Percentiles rank a stretch among this genome's conserved stretches.
phyloP scores from a whole-genome alignment of 2,329 filamentous ascomycete genomes.

The Cercospora sp. region DNA sequence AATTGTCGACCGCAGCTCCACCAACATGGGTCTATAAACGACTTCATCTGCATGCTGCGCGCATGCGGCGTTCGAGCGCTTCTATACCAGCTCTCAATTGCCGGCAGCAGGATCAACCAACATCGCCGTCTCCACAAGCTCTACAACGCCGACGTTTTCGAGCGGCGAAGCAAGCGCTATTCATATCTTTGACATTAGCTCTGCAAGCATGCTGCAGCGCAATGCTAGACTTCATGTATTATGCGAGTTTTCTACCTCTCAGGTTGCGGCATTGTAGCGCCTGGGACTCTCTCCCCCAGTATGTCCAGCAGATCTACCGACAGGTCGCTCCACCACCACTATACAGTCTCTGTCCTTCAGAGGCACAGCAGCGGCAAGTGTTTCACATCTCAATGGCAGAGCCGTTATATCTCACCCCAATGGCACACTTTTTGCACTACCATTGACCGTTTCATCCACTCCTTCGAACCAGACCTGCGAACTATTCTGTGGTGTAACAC shows the following conservation, averaged over 20 bases:
- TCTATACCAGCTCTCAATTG: conserved; percentile 1
- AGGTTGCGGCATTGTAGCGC: neutral
- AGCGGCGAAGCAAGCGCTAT: conserved; percentile 13
- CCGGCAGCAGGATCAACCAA: conserved; percentile 13
- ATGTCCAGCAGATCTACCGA: conserved; percentile 5
- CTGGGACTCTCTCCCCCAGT: neutral
- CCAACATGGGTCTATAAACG: conserved; percentile 12
- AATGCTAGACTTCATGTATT: neutral
- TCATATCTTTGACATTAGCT: conserved; percentile 1
- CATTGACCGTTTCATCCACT: conserved; percentile 15
- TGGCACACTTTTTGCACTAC: conserved; percentile 17
- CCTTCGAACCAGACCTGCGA: conserved; percentile 10
- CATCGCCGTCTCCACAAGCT: neutral
- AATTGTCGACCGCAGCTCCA: conserved; percentile 7
- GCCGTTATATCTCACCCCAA: conserved; percentile 16
- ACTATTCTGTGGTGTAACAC: conserved; percentile 17
- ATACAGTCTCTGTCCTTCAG: conserved; percentile 10
- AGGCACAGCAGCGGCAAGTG: conserved; percentile 25
- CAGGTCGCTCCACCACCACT: neutral
- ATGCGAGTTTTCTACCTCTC: conserved; percentile 4
- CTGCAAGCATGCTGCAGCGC: conserved; percentile 3
- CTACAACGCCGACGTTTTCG: neutral
- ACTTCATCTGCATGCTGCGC: conserved; percentile 2
- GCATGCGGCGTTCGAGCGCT: conserved; percentile 9
- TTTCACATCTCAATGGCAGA: conserved; percentile 12